phyloP scores from a whole-genome alignment of 163 green algal genomes.

The Prototheca cutis region DNA sequence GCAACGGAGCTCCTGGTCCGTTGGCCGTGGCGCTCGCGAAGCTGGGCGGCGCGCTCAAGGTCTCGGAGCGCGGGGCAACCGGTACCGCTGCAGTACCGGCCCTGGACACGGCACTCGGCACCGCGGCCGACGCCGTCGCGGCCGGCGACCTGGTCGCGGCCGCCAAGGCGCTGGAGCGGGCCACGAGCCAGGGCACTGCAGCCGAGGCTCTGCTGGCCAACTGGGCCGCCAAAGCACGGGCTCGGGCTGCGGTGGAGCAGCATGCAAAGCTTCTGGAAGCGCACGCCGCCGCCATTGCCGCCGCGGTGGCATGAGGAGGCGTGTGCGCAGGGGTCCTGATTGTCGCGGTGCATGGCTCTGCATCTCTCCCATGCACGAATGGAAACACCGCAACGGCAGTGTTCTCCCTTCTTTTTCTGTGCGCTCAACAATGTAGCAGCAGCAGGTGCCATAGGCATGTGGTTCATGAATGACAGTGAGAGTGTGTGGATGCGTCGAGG shows the following conservation, averaged over 20 bases:
- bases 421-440: too few species aligned
- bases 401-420: too few species aligned
- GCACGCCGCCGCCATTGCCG: neutral
- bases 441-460: too few species aligned
- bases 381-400: too few species aligned
- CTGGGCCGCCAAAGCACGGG: neutral
- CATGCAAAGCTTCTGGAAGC: neutral
- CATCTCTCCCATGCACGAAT: too few species aligned
- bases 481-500: too few species aligned
- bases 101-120: neutral
- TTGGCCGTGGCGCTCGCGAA: neutral
- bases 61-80: neutral
- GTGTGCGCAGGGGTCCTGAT: too few species aligned
- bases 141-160: neutral
- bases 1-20: too few species aligned
- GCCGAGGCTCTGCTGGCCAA: neutral
- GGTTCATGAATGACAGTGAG: too few species aligned
- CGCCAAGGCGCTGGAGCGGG: neutral
- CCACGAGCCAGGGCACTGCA: neutral
- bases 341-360: too few species aligned
- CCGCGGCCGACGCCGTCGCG: neutral
- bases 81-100: too few species aligned
- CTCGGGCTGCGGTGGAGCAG: neutral
- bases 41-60: neutral
- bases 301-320: neutral